Evolutionary conservation across 345 rosid genomes (phyloP).

Genomic region (Clarkia xantiana): DNA sequence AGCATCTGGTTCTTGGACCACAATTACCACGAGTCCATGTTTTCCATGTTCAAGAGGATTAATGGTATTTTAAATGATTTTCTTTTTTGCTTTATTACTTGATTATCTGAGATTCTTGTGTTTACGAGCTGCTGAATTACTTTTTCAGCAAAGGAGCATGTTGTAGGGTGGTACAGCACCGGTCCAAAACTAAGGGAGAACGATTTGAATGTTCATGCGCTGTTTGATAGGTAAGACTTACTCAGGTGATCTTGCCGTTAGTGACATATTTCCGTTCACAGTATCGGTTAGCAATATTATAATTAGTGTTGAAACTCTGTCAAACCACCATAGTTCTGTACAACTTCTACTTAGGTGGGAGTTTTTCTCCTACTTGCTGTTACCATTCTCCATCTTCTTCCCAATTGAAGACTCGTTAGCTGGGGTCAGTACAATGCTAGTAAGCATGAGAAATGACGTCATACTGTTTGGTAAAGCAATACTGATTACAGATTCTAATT

Average conservation of each 20-base stretch:
- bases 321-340: no score
- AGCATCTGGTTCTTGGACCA: constrained; percentile 96
- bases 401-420: no score
- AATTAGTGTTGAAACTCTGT: no score
- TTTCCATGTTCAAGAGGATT: constrained; percentile 93
- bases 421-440: no score
- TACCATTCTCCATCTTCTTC: neutral
- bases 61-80: constrained; percentile 32
- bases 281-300: no score
- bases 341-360: no score
- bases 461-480: no score
- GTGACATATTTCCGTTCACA: neutral
- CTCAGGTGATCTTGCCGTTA: neutral
- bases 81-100: neutral
- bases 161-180: constrained; percentile 95
- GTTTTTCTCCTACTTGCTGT: neutral
- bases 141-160: constrained; percentile 80
- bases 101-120: neutral
- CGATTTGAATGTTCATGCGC: constrained; percentile 68
- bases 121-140: neutral
- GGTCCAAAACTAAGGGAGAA: constrained; percentile 85
- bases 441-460: no score
- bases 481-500: no score
- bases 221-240: constrained; percentile 48
- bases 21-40: constrained; percentile 93